phyloP scores from a whole-genome alignment of 2,329 filamentous ascomycete species.

The Fusarium sp. region DNA sequence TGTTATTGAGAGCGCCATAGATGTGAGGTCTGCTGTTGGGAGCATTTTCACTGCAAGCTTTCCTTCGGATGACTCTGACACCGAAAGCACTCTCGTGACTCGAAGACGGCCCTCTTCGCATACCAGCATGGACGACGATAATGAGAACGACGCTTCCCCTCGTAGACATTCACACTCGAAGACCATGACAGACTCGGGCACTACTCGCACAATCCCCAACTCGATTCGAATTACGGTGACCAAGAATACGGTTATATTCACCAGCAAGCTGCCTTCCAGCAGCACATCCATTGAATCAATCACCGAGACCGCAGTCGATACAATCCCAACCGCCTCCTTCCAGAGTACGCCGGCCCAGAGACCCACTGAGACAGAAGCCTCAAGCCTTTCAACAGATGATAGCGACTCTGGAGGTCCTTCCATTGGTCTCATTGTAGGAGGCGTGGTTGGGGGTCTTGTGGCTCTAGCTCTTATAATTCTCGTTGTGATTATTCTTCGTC shows the following conservation, averaged over 20 bases:
- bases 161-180: slow-evolving; percentile 7
- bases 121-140: neutral
- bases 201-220: slow-evolving; percentile 50
- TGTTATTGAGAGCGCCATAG: neutral
- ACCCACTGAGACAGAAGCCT: slow-evolving; percentile 15
- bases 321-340: slow-evolving; percentile 16
- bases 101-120: neutral
- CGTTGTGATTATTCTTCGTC: slow-evolving; percentile 33
- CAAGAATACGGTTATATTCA: slow-evolving; percentile 47
- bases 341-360: slow-evolving; percentile 3
- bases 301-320: slow-evolving; percentile 5
- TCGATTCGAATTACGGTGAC: slow-evolving; percentile 48
- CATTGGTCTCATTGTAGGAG: slow-evolving; percentile 48
- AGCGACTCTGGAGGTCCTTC: slow-evolving; percentile 29
- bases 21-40: neutral
- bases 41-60: neutral
- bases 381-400: neutral
- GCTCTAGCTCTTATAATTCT: slow-evolving; percentile 40
- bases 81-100: neutral
- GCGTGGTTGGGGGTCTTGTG: slow-evolving; percentile 43
- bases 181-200: slow-evolving; percentile 49
- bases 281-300: slow-evolving; percentile 9
- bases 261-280: slow-evolving; percentile 35
- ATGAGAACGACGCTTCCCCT: neutral
- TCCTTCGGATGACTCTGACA: neutral